Evolutionary conservation across 2,329 filamentous ascomycete genomes (phyloP), one percentile per base, ranked within the genome.

Genomic region (Huntiella savannae): DNA sequence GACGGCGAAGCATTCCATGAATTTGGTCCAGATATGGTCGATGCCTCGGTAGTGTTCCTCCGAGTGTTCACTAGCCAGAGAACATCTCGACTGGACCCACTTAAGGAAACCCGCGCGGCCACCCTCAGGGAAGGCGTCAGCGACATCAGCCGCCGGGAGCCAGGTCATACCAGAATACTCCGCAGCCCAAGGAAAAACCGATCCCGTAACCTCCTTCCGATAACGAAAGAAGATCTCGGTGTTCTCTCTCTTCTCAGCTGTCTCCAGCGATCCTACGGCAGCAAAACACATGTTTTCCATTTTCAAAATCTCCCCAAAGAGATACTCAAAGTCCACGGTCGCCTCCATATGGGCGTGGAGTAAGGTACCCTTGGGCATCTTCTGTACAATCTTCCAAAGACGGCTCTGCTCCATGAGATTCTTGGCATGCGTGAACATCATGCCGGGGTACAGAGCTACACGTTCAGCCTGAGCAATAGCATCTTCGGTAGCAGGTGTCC

Each of bases 361-460:
- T 28, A 93, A 66, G 6, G 79, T 71, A 10, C 88, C 91, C 60
- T 96, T 96, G 22, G 88, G 88, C 82, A 96, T 85, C 52, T 67
- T 72, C 49, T 78, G 73, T 12, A 94, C 72, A 54, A 95, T 91
- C 52, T 76, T 71, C 85, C 85, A 96, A 17, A 95, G 68, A 56
- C 77, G 77, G 11, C 84, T 93, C 54, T 69, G 69, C 61, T 93
- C 84, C 75, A 94, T 92, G 34, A 76, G 75, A n/a, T 77, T 73
- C 60, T 86, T 88, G 54, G 85, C 85, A 33, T 88, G 69, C 33
- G 74, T 78, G 62, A 94, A 95, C 82, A 93, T 91, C 80, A 94
- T 93, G 8, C 87, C 87, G 0, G 85, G 85, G 57, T 82, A 84
- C 43, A 88, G 65, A 53, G 76, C 74, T 50, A 75, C 70, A 54